Conservation (phyloP, 192 early-diverging fungal species). For the Funneliformis mosseae region DNA sequence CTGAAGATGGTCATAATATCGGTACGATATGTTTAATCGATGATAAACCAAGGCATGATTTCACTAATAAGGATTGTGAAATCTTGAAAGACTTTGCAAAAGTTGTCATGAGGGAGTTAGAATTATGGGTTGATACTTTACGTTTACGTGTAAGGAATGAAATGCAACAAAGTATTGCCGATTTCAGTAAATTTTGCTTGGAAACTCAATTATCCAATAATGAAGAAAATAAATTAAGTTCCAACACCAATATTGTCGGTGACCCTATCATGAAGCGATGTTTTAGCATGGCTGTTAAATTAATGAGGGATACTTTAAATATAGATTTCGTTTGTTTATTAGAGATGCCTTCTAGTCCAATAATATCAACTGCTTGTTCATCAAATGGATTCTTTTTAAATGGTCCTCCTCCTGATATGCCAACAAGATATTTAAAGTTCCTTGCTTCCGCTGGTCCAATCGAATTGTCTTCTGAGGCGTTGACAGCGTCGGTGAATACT, state of each 20-base stretch:
- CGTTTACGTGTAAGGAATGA: slow-evolving; percentile 47
- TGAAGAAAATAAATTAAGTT: background rate
- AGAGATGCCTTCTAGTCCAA: slow-evolving; percentile 7
- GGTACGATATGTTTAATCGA: slow-evolving; percentile 54
- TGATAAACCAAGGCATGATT: slow-evolving; percentile 40
- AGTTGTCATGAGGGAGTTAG: slow-evolving; percentile 50
- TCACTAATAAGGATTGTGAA: slow-evolving; percentile 38
- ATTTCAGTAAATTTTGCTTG: slow-evolving; percentile 36
- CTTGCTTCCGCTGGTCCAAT: slow-evolving; percentile 3
- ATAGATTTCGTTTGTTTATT: slow-evolving; percentile 20
- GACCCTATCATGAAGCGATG: slow-evolving; percentile 20
- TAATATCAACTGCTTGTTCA: background rate
- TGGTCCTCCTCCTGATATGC: background rate
- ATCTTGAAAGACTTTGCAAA: slow-evolving; percentile 46
- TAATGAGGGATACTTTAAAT: slow-evolving; percentile 22
- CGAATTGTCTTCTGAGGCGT: background rate
- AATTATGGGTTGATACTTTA: slow-evolving; percentile 49
- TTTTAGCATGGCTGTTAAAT: slow-evolving; percentile 18
- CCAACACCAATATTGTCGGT: background rate
- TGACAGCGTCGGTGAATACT: background rate
- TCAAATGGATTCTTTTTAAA: slow-evolving; percentile 21
- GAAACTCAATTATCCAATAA: background rate
- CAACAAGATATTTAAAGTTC: slow-evolving; percentile 3
- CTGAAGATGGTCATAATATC: slow-evolving; percentile 44
- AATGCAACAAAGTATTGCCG: slow-evolving; percentile 45